Evolutionary conservation across 1,284 basidiomycete species (phyloP), one percentile per base, ranked within the genome.

Genomic region (Pascua guehoae): DNA sequence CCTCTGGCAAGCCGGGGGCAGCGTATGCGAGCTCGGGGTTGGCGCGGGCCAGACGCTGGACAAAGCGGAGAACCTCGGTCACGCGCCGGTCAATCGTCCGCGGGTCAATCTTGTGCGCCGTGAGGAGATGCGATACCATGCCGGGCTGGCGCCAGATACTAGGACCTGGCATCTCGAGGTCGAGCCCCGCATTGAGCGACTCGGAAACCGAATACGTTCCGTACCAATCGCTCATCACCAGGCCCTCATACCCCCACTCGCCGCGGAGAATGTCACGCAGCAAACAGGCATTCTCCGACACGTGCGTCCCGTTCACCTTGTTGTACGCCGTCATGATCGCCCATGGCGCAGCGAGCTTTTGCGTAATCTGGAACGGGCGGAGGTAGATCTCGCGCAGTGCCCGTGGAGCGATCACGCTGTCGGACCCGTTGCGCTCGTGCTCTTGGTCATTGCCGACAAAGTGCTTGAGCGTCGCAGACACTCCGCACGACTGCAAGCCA

Each of bases 351-450:
- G 69, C 49, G 56, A 84, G 79, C 70, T 87, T 87, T 72, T 87
- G 83, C 0, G 88, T 86, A 45, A 91, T 80, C 85, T 89, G 88
- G 79, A 91, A 91, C 0, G 87, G 86, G 78, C 62, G 56, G 46
- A 91, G 80, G 73, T 91, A 91, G 46, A 91, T 81, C 71, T 92
- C 89, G 24, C 89, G 81, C 36, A 92, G 80, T 0, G 89, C 85
- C 39, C 88, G 83, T 8, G 59, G 58, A 15, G 61, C 58, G 39
- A 69, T 58, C 39, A 68, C 54, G 17, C 60, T 58, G 59, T 72
- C 64, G 41, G 54, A 56, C 38, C 66, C 65, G 49, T 64, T 66
- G 11, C 71, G 62, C 49, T 72, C 69, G 54, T 68, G 69, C 56
- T 77, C 75, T 59, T 73, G 71, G 50, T 77, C 74, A 60, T 77